A percentile compares a stretch with the other conserved stretches of the same genome.
These are phyloP conservation scores for Gossypium davidsonii DNA, from an alignment of 441 rosid genomes.

Conservation along the genomic window DNA sequence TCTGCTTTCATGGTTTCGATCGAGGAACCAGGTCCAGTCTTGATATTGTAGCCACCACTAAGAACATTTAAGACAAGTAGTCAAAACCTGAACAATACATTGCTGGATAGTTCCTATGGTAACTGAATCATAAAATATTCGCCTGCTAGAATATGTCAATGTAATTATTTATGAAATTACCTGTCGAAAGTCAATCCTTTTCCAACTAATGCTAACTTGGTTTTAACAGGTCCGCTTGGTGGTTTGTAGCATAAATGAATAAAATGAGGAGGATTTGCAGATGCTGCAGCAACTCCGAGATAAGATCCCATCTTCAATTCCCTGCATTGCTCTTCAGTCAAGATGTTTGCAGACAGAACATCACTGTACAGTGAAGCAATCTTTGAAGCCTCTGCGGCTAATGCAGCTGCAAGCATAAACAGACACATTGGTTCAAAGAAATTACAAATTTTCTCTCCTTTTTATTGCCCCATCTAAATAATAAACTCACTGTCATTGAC, in stretches of 20 bases:
- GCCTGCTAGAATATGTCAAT: not conserved
- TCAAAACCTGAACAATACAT: constrained; percentile 11
- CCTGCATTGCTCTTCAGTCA: constrained; percentile 63
- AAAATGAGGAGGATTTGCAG: constrained; percentile 78
- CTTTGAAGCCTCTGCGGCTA: constrained; percentile 81
- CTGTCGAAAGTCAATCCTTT: constrained; percentile 94
- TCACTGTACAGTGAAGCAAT: constrained; percentile 58
- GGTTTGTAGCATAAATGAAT: constrained; percentile 85
- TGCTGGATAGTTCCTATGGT: not conserved
- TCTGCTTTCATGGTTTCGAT: constrained; percentile 89
- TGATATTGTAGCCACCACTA: constrained; percentile 96
- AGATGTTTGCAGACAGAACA: constrained; percentile 70
- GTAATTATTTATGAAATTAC: constrained; percentile 23
- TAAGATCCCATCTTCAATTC: constrained; percentile 94
- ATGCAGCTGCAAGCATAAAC: constrained; percentile 50
- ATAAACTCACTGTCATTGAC: not conserved
- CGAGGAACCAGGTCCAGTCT: constrained; percentile 75
- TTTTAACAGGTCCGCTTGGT: constrained; percentile 54
- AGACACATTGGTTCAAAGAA: not conserved
- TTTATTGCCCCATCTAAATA: not conserved
- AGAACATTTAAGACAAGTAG: constrained; percentile 17
- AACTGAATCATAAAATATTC: not conserved
- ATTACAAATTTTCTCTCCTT: not conserved
- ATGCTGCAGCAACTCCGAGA: constrained; percentile 86
- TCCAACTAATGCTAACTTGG: constrained; percentile 82